Conservation (phyloP, 208 protist genomes). For the Histomonas meleagridis region DNA sequence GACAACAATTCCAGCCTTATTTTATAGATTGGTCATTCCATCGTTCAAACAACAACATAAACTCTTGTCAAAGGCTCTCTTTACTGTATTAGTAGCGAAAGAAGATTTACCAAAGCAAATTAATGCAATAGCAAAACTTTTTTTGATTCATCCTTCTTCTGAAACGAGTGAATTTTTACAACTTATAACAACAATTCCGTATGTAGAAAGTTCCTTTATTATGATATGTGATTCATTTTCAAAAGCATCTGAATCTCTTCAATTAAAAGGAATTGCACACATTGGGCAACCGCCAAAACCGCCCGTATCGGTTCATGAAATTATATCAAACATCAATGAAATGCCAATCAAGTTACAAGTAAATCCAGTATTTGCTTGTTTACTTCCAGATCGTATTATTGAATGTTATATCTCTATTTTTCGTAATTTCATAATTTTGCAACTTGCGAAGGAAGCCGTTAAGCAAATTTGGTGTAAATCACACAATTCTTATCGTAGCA, state of each 20-base stretch:
- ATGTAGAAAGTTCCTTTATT: neutral
- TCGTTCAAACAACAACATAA: neutral
- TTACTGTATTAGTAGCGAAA: neutral
- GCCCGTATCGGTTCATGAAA: neutral
- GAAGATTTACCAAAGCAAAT: neutral
- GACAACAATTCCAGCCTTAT: neutral
- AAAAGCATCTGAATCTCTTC: neutral
- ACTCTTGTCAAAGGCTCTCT: neutral
- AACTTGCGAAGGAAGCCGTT: neutral
- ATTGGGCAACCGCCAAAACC: neutral
- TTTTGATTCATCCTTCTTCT: neutral
- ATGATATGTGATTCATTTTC: neutral
- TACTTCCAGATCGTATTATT: neutral
- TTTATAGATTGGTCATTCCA: neutral
- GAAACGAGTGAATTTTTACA: neutral
- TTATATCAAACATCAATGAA: neutral
- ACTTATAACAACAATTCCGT: neutral
- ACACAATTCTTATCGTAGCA: neutral
- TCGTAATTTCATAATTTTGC: neutral
- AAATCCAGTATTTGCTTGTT: neutral
- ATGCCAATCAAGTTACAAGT: neutral
- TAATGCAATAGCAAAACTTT: neutral
- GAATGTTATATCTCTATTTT: neutral
- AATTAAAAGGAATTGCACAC: neutral
- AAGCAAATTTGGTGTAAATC: neutral